These are phyloP conservation scores for Penicillium digitatum DNA, from an alignment of 2,329 filamentous ascomycete genomes.

Conservation along the genomic window DNA sequence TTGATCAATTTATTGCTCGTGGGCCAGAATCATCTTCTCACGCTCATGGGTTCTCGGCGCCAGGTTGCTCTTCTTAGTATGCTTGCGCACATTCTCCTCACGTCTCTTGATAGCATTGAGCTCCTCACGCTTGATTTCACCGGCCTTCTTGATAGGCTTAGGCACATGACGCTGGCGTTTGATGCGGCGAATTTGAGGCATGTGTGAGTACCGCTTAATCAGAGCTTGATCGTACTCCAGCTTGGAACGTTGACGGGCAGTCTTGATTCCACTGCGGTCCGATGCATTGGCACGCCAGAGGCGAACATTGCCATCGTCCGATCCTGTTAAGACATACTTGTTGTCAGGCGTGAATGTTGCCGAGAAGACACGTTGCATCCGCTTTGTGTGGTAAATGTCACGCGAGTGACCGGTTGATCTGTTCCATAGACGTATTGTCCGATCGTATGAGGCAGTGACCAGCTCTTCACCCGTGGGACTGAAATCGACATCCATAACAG, in stretches of 20 bases:
- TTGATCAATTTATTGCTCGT: conserved; percentile 50
- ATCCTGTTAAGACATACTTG: conserved; percentile 83
- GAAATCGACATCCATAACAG: conserved; percentile 96
- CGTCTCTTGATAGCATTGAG: conserved; percentile 79
- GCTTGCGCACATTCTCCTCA: conserved; percentile 91
- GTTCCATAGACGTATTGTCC: conserved; percentile 82
- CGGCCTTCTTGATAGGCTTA: conserved; percentile 90
- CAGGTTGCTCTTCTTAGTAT: conserved; percentile 77
- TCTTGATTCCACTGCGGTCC: conserved; percentile 77
- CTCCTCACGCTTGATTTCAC: conserved; percentile 89
- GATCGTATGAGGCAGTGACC: conserved; percentile 82
- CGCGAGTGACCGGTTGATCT: conserved; percentile 75
- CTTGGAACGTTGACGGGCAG: conserved; percentile 75
- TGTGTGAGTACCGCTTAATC: conserved; percentile 79
- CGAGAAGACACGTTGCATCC: conserved; percentile 92
- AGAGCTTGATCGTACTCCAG: conserved; percentile 89
- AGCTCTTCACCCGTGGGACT: conserved; percentile 91
- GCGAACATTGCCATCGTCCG: conserved; percentile 86
- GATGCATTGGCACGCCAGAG: conserved; percentile 89
- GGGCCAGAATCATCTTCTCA: conserved; percentile 84
- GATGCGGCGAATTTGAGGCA: conserved; percentile 93
- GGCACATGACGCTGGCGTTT: conserved; percentile 86
- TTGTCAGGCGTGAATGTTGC: conserved; percentile 82
- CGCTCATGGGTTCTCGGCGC: conserved; percentile 68
- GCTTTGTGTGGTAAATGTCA: conserved; percentile 95